These are phyloP conservation scores for Neofusicoccum parvum DNA, from an alignment of 2,329 filamentous ascomycete genomes.

Conservation along the genomic window DNA sequence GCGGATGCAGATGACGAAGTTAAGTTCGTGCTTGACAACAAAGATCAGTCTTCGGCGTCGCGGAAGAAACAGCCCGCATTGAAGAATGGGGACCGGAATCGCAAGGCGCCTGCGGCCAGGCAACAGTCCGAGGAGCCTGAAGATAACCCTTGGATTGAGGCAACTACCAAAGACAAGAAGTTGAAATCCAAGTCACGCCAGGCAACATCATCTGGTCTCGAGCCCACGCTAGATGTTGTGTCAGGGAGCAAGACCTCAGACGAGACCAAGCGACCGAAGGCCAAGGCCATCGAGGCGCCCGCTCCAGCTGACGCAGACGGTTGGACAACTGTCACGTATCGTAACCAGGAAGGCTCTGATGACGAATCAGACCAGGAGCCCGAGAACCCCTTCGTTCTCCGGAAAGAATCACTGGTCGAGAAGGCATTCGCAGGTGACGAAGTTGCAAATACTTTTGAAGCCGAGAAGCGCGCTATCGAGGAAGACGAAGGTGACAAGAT, in stretches of 20 bases:
- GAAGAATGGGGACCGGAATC: neutral
- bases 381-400: constrained; percentile 44
- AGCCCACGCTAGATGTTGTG: neutral
- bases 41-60: neutral
- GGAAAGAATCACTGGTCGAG: constrained; percentile 69
- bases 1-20: constrained; percentile 29
- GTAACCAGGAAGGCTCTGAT: constrained; percentile 34
- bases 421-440: constrained; percentile 86
- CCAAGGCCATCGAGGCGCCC: constrained; percentile 35
- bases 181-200: constrained; percentile 27
- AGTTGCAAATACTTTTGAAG: constrained; percentile 76
- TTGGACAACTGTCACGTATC: constrained; percentile 47
- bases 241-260: constrained; percentile 1
- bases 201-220: constrained; percentile 22
- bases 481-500: constrained; percentile 81
- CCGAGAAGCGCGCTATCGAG: constrained; percentile 73
- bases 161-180: constrained; percentile 26
- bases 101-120: neutral
- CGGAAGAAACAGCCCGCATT: constrained; percentile 19
- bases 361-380: constrained; percentile 43
- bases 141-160: constrained; percentile 40
- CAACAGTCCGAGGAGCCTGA: constrained; percentile 22
- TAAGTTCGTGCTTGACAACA: constrained; percentile 8
- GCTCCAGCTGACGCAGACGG: constrained; percentile 43
- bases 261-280: constrained; percentile 26